Percentiles rank a stretch among this genome's conserved stretches.
Conservation (phyloP, 257 asterid species). For the Prunella vulgaris region DNA sequence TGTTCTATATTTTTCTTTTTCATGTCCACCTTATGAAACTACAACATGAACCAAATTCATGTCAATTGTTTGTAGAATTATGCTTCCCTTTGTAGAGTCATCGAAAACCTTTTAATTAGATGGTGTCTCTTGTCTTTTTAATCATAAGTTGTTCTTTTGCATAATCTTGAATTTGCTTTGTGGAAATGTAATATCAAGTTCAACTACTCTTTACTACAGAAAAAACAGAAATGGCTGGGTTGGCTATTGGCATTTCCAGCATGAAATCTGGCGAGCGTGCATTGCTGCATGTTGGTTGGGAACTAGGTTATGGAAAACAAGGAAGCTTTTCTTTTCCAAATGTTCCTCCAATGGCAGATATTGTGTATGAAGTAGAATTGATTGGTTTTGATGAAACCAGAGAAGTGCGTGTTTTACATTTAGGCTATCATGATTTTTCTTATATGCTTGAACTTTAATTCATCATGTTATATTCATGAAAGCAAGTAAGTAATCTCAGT, state of each 20-base stretch:
- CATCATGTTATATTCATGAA: not conserved
- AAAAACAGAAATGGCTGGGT: constrained; percentile 85
- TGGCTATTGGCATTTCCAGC: constrained; percentile 78
- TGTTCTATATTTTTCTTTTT: constrained; percentile 1
- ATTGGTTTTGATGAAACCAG: constrained; percentile 94
- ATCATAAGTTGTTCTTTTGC: not conserved
- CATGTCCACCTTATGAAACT: constrained; percentile 6
- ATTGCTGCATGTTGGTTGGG: constrained; percentile 74
- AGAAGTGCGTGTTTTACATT: constrained; percentile 56
- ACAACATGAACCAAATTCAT: not conserved
- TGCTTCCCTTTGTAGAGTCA: not conserved
- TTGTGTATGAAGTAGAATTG: constrained; percentile 84
- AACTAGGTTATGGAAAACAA: constrained; percentile 90
- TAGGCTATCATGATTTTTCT: constrained; percentile 6
- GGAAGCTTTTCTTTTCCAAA: constrained; percentile 98
- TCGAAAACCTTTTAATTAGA: not conserved
- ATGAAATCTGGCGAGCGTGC: constrained; percentile 94
- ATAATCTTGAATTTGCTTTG: not conserved
- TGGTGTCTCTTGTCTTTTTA: constrained; percentile 7
- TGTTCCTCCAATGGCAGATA: constrained; percentile 87
- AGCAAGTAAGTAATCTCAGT: not conserved
- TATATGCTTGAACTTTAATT: not conserved
- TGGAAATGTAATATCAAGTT: constrained; percentile 17
- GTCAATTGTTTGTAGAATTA: not conserved
- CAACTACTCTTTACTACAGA: constrained; percentile 47